A percentile compares a stretch with the other conserved stretches of the same genome.
Conservation (phyloP, 306 rosid genomes). For the Macrotyloma uniflorum region DNA sequence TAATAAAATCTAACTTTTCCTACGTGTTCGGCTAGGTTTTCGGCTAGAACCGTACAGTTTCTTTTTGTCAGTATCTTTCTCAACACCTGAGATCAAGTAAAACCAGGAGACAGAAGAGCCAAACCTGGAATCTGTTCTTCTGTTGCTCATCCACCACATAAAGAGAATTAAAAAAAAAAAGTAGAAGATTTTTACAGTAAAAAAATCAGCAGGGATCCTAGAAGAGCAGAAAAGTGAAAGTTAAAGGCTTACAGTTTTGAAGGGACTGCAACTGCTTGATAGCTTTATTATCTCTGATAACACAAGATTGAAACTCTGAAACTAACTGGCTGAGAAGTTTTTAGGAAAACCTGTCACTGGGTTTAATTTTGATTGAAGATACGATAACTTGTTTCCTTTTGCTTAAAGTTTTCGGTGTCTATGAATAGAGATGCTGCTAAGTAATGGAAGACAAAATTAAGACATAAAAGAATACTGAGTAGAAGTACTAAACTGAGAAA, state of each 20-base stretch:
- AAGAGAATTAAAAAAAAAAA: too few species aligned
- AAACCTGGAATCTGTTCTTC: too few species aligned
- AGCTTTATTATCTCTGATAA: background rate
- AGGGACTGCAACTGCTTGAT: background rate
- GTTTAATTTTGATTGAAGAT: background rate
- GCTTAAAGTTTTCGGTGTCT: conserved; percentile 5
- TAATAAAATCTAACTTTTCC: too few species aligned
- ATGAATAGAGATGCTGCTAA: background rate
- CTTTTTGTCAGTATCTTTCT: too few species aligned
- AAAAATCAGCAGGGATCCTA: background rate
- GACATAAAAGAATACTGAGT: too few species aligned
- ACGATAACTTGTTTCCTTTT: background rate
- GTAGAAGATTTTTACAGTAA: too few species aligned
- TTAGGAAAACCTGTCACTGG: background rate
- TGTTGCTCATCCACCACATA: too few species aligned
- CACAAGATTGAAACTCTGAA: background rate
- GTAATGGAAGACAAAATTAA: background rate
- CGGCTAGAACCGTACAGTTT: too few species aligned
- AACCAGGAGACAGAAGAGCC: too few species aligned
- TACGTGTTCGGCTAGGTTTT: too few species aligned
- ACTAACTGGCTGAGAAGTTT: background rate
- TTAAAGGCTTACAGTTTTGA: conserved; percentile 4
- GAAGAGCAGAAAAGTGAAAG: background rate
- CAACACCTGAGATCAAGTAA: too few species aligned
- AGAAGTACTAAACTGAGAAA: too few species aligned